These are phyloP conservation scores for Plicaturopsis crispa DNA, from an alignment of 768 basidiomycete species.

Conservation along the genomic window DNA sequence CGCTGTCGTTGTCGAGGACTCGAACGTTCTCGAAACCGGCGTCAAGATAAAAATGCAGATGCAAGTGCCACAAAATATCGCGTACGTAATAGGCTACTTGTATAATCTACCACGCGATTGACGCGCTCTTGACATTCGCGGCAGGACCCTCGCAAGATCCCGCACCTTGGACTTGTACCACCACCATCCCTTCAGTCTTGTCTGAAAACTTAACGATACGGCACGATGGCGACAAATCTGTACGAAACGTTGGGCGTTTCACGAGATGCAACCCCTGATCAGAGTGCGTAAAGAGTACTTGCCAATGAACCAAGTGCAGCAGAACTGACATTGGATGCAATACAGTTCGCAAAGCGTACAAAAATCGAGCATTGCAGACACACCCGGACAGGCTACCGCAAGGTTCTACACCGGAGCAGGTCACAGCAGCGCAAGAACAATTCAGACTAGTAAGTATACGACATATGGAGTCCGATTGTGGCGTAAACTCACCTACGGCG, in stretches of 20 bases:
- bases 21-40: neutral
- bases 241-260: slow-evolving; percentile 57
- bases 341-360: slow-evolving; percentile 75
- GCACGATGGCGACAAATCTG: slow-evolving; percentile 47
- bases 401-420: slow-evolving; percentile 50
- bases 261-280: slow-evolving; percentile 48
- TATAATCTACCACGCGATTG: slow-evolving; percentile 3
- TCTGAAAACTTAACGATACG: too few species aligned
- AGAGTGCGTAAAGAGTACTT: slow-evolving; percentile 41
- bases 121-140: slow-evolving; percentile 1
- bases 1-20: neutral
- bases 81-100: neutral
- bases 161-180: too few species aligned
- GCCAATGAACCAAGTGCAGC: neutral
- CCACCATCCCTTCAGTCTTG: too few species aligned
- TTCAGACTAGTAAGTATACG: slow-evolving; percentile 32
- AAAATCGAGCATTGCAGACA: slow-evolving; percentile 59
- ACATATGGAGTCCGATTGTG: slow-evolving; percentile 7
- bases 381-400: slow-evolving; percentile 68
- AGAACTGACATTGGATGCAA: slow-evolving; percentile 3
- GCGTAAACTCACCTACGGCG: neutral
- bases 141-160: slow-evolving; percentile 1
- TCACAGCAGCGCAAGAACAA: slow-evolving; percentile 50
- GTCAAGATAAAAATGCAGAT: neutral
- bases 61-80: slow-evolving; percentile 16